Base-by-base conservation (phyloP, 768 basidiomycete species). In the Hemileccinum impolitum region DNA sequence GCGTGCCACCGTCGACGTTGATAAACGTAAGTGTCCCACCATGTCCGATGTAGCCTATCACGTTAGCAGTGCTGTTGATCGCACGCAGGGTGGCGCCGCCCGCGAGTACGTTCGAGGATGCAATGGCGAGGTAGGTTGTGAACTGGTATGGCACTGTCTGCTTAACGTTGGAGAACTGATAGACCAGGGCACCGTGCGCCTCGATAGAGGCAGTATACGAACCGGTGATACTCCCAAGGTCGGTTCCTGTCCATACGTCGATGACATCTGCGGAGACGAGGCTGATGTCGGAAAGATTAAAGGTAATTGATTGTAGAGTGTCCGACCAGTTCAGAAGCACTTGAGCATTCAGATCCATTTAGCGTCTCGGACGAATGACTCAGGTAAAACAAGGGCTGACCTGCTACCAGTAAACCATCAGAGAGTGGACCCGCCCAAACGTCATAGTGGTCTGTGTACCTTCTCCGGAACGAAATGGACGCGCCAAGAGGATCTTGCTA, bases 401-500 rank as follows among this genome's bases (percentile, higher is more conserved):
- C 39, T 45, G 10, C 35, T 15, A 54, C 28, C 18, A 25, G 2
- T 4, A 39, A 54, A 17, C 45, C 52, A 11, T 50, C 45, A 6
- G 55, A 21, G 6, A 56, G 42, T 18, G 23, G 31, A 42, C 45
- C 52, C 0, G 35, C 23, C 52, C 52, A 56, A 12, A 50, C 45
- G 14, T 54, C 52, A 18, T 50, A 44, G 6, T 25, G 26, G 34
- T 53, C 38, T 7, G 55, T 54, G 35, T 54, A 56, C 19, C 52
- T 47, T 41, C 52, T 31, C 7, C 21, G 23, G 32, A 54, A 56
- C 2, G 35, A 4, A 13, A 56, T 47, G 3, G 53, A 54, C 14
- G 12, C 10, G 6, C 53, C 52, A 6, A 56, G 48, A 10, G 41
- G 15, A 37, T 56, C 55, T 56, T 54, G 55, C 55, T 55, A n/a